Conservation (phyloP, 257 asterid genomes). For the Rehmannia glutinosa region DNA sequence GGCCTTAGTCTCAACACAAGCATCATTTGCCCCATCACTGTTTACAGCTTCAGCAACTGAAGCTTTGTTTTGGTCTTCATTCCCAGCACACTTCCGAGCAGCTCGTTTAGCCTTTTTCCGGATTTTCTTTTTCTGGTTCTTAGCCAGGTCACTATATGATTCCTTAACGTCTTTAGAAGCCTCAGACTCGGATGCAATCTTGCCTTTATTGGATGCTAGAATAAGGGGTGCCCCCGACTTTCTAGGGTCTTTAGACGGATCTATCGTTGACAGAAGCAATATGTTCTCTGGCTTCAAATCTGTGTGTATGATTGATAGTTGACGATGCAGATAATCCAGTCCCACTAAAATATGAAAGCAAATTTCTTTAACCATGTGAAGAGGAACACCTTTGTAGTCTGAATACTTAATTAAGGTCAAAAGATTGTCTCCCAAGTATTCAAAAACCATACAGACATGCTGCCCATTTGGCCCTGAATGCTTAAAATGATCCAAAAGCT, state of each 20-base stretch:
- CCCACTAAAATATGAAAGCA: constrained; percentile 73
- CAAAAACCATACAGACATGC: constrained; percentile 88
- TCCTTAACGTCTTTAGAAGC: constrained; percentile 47
- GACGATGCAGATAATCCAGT: constrained; percentile 75
- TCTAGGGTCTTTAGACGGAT: constrained; percentile 67
- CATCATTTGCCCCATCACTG: constrained; percentile 27
- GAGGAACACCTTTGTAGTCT: constrained; percentile 63
- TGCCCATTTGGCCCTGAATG: constrained; percentile 91
- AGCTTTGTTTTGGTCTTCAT: constrained; percentile 32
- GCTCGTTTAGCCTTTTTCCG: constrained; percentile 62
- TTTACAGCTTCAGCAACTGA: constrained; percentile 28
- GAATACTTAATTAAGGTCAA: constrained; percentile 78
- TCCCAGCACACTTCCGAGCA: constrained; percentile 53
- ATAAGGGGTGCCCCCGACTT: constrained; percentile 54
- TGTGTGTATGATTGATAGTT: constrained; percentile 84
- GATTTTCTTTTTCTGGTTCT: constrained; percentile 81
- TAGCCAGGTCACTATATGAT: constrained; percentile 48
- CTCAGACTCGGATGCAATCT: constrained; percentile 38
- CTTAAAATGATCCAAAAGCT: constrained; percentile 81
- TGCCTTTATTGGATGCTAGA: constrained; percentile 48
- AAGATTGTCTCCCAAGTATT: constrained; percentile 80
- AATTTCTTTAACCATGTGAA: constrained; percentile 74
- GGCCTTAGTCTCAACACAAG: constrained; percentile 29
- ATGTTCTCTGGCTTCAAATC: constrained; percentile 90
- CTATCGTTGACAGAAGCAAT: constrained; percentile 60